These are phyloP conservation scores for Solanum gracilifrons DNA, from an alignment of 257 asterid species.

Conservation along the genomic window DNA sequence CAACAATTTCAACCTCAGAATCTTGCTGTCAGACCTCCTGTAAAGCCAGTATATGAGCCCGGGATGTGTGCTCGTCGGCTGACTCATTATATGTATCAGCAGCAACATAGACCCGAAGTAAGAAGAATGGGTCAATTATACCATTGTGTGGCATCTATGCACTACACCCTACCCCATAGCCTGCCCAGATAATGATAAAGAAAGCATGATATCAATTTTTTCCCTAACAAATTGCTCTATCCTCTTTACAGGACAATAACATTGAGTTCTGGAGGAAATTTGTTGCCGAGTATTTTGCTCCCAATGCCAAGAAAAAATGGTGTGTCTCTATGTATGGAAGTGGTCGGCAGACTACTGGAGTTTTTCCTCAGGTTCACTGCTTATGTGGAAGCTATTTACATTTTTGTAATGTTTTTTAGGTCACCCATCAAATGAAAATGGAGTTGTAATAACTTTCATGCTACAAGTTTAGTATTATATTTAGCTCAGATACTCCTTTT, in stretches of 20 bases:
- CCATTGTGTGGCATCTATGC: not conserved
- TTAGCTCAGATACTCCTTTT: not conserved
- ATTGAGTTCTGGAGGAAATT: constrained; percentile 89
- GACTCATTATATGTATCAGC: constrained; percentile 94
- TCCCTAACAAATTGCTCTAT: not conserved
- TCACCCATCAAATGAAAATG: not conserved
- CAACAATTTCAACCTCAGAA: constrained; percentile 61
- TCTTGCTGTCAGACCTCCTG: constrained; percentile 48
- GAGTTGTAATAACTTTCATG: not conserved
- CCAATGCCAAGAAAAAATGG: constrained; percentile 96
- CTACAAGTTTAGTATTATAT: not conserved
- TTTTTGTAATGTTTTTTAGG: not conserved
- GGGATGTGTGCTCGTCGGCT: constrained; percentile 95
- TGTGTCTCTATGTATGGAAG: constrained; percentile 96
- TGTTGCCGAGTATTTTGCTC: constrained; percentile 80
- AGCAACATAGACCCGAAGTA: constrained; percentile 93
- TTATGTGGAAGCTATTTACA: not conserved
- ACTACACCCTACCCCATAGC: not conserved
- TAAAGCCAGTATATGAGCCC: constrained; percentile 81
- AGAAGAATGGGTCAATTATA: not conserved
- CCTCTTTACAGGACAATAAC: constrained; percentile 57
- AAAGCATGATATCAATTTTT: not conserved
- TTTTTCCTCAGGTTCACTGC: constrained; percentile 80
- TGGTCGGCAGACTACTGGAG: constrained; percentile 92
- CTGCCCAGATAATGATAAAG: not conserved